Conservation (phyloP, 257 asterid genomes). For the Nicotiana undulata region DNA sequence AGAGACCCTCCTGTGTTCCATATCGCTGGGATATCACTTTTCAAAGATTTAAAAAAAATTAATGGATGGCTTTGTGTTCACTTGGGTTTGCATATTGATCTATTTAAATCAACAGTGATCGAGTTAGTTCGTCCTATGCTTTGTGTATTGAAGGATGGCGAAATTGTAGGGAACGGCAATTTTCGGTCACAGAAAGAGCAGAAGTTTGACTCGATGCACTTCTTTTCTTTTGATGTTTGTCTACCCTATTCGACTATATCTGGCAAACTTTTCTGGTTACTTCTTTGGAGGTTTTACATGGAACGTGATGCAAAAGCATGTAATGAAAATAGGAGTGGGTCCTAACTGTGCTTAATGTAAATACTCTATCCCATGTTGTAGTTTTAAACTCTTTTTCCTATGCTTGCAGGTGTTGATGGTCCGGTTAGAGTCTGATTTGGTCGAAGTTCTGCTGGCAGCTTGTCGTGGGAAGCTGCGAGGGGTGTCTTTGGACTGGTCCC, state of each 20-base stretch:
- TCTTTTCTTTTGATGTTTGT: background rate
- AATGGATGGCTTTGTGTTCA: background rate
- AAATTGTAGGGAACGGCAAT: background rate
- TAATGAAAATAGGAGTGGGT: background rate
- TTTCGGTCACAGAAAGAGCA: background rate
- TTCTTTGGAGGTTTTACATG: background rate
- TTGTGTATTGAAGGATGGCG: background rate
- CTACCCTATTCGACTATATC: background rate
- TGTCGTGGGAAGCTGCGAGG: constrained; percentile 59
- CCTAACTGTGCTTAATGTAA: background rate
- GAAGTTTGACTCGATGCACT: no score
- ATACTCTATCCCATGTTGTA: background rate
- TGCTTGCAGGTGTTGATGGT: constrained; percentile 71
- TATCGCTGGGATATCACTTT: background rate
- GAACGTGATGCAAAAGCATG: background rate
- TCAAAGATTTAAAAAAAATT: background rate
- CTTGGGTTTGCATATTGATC: background rate
- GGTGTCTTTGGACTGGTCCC: constrained; percentile 66
- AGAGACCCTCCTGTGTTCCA: no score
- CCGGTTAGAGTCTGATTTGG: constrained; percentile 79
- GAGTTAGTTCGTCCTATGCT: background rate
- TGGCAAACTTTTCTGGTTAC: background rate
- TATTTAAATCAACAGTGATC: background rate
- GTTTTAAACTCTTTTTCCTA: background rate
- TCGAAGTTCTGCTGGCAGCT: constrained; percentile 70